These are phyloP conservation scores for Brettanomyces sp. DNA, from an alignment of 805 yeast species.

Conservation along the genomic window DNA sequence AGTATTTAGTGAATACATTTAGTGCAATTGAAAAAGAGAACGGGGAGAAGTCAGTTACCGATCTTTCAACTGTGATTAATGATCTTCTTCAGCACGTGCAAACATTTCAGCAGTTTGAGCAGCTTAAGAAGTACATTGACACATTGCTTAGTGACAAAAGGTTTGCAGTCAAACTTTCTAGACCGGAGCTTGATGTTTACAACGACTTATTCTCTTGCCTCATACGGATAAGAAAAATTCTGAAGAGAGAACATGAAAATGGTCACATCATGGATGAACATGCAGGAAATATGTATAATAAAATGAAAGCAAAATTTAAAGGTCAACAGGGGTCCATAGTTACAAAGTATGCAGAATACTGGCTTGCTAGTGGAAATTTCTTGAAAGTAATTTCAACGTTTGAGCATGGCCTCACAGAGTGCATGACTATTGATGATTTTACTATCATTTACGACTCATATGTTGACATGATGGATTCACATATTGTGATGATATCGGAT, in stretches of 20 bases:
- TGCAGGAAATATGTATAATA: slow-evolving; percentile 19
- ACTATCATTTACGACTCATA: slow-evolving; percentile 53
- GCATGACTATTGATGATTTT: slow-evolving; percentile 52
- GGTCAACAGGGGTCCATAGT: slow-evolving; percentile 48
- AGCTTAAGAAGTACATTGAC: slow-evolving; percentile 20
- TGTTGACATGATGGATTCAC: slow-evolving; percentile 49
- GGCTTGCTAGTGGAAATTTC: slow-evolving; percentile 29
- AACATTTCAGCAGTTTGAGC: slow-evolving; percentile 4
- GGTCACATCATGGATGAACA: slow-evolving; percentile 1
- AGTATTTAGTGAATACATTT: no score
- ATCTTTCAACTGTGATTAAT: not conserved
- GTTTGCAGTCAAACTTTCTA: slow-evolving; percentile 27
- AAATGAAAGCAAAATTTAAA: slow-evolving; percentile 37
- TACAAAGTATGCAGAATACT: slow-evolving; percentile 39
- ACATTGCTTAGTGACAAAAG: slow-evolving; percentile 24
- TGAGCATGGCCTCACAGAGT: slow-evolving; percentile 37
- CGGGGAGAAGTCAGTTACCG: not conserved
- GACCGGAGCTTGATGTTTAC: slow-evolving; percentile 41
- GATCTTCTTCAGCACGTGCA: slow-evolving; percentile 1
- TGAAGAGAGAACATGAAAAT: not conserved
- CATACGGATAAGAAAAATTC: slow-evolving; percentile 8
- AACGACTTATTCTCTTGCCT: slow-evolving; percentile 35
- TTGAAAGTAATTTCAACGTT: slow-evolving; percentile 33
- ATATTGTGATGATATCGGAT: slow-evolving; percentile 27
- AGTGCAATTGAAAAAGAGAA: slow-evolving; percentile 1